These are phyloP conservation scores for Neurospora sp. DNA, from an alignment of 2,329 filamentous ascomycete species.

Conservation along the genomic window DNA sequence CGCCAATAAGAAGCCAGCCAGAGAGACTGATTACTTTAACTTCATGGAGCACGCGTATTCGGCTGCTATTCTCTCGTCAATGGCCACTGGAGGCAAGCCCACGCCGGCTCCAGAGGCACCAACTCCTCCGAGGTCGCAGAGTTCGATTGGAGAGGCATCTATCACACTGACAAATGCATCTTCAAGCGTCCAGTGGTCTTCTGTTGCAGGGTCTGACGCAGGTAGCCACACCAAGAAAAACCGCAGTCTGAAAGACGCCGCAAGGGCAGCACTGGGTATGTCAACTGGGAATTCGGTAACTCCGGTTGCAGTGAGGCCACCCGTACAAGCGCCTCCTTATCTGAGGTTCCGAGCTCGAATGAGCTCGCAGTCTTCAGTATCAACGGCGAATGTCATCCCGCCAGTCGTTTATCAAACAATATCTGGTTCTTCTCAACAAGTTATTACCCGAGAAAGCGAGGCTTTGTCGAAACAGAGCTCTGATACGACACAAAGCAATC, in stretches of 20 bases:
- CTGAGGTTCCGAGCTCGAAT: constrained; percentile 9
- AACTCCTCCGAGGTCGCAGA: background rate
- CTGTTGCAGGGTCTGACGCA: constrained; percentile 6
- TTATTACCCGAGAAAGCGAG: background rate
- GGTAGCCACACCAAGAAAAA: constrained; percentile 16
- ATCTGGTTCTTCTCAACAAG: background rate
- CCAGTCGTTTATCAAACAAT: background rate
- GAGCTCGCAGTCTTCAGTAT: constrained; percentile 4
- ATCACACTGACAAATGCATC: constrained; percentile 1
- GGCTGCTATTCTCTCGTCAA: background rate
- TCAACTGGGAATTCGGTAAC: constrained; percentile 5
- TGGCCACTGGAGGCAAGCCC: background rate
- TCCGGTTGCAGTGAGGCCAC: constrained; percentile 5
- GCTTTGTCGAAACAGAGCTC: background rate
- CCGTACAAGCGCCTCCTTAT: constrained; percentile 10
- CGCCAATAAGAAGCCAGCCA: background rate
- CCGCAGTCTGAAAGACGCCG: constrained; percentile 26
- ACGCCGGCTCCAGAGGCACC: background rate
- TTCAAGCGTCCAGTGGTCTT: constrained; percentile 6
- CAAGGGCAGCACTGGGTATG: constrained; percentile 24
- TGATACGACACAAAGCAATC: constrained; percentile 2
- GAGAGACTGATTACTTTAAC: constrained; percentile 13
- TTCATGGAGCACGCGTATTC: constrained; percentile 13
- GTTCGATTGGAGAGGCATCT: background rate
- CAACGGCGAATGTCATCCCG: background rate